A percentile compares a stretch with the other conserved stretches of the same genome.
Conservation (phyloP, 441 rosid species). For the Jatropha podagrica region DNA sequence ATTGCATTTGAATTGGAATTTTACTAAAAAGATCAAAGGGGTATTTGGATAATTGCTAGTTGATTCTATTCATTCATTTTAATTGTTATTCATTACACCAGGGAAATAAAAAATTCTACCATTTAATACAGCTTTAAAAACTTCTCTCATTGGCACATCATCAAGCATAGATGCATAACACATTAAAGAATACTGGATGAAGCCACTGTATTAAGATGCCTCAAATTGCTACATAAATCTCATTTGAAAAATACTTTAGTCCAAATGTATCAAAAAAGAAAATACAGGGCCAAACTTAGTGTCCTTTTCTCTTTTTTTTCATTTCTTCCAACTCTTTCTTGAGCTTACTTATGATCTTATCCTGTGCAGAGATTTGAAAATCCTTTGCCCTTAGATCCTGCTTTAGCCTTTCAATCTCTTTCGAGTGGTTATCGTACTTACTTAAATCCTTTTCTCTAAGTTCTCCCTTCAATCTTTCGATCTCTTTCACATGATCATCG, state of each 20-base stretch:
- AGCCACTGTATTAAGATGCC: background rate
- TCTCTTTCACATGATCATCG: slow-evolving; percentile 44
- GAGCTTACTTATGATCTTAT: slow-evolving; percentile 48
- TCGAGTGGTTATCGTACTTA: slow-evolving; percentile 29
- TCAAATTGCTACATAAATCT: background rate
- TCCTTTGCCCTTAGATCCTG: slow-evolving; percentile 47
- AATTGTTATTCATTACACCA: background rate
- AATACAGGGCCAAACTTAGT: background rate
- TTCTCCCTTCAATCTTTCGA: slow-evolving; percentile 50
- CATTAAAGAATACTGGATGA: too few relatives aligned
- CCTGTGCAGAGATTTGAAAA: slow-evolving; percentile 37
- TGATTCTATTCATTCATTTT: slow-evolving; percentile 9
- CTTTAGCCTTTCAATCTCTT: slow-evolving; percentile 57
- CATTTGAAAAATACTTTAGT: background rate
- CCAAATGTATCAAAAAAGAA: background rate
- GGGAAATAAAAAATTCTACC: background rate
- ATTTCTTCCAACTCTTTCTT: slow-evolving; percentile 27
- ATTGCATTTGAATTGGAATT: too few relatives aligned
- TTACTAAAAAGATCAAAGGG: too few relatives aligned
- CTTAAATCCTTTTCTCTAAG: slow-evolving; percentile 42
- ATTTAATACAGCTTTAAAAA: background rate
- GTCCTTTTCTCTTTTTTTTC: slow-evolving; percentile 19
- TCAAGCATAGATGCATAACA: background rate
- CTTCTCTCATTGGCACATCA: background rate
- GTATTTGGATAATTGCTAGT: background rate